A percentile compares a stretch with the other conserved stretches of the same genome.
Evolutionary conservation across 192 early-diverging fungal species (phyloP).

Genomic region (Backusella macrospora): DNA sequence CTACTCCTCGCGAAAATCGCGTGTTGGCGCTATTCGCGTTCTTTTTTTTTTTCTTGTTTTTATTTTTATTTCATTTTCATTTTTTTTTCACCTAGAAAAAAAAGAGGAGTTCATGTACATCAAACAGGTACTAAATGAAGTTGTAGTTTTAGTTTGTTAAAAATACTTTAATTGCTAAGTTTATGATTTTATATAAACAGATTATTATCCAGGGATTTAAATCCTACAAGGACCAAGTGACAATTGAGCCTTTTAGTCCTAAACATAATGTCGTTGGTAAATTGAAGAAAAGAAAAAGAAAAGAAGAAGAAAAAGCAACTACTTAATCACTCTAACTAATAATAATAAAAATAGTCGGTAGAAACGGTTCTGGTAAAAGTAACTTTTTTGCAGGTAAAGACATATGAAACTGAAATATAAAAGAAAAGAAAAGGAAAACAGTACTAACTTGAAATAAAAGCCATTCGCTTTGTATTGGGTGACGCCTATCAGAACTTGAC

Average conservation of each 20-base stretch:
- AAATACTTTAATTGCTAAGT: background rate
- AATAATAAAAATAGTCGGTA: conserved; percentile 64
- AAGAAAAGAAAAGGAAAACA: background rate
- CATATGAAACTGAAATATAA: too few relatives aligned
- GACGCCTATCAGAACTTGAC: conserved; percentile 95
- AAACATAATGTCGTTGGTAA: conserved; percentile 95
- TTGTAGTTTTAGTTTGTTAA: background rate
- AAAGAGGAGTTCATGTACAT: background rate
- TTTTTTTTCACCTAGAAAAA: background rate
- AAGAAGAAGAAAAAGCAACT: background rate
- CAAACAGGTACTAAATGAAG: background rate
- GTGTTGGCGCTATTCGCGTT: background rate
- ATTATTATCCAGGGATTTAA: conserved; percentile 99
- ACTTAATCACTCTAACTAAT: background rate
- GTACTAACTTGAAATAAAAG: conserved; percentile 41
- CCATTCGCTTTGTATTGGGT: conserved; percentile 93
- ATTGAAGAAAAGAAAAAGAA: too few relatives aligned
- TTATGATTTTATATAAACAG: conserved; percentile 32
- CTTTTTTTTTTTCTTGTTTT: background rate
- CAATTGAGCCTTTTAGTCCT: conserved; percentile 89
- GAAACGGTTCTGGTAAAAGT: conserved; percentile 97
- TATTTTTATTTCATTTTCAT: too few relatives aligned
- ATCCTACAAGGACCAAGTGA: conserved; percentile 97
- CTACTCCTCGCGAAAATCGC: background rate
- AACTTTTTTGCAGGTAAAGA: conserved; percentile 97